Percentiles rank a stretch among this genome's conserved stretches.
Evolutionary conservation across 2,329 filamentous ascomycete genomes (phyloP).

Genomic region (Scedosporium minutisporum): DNA sequence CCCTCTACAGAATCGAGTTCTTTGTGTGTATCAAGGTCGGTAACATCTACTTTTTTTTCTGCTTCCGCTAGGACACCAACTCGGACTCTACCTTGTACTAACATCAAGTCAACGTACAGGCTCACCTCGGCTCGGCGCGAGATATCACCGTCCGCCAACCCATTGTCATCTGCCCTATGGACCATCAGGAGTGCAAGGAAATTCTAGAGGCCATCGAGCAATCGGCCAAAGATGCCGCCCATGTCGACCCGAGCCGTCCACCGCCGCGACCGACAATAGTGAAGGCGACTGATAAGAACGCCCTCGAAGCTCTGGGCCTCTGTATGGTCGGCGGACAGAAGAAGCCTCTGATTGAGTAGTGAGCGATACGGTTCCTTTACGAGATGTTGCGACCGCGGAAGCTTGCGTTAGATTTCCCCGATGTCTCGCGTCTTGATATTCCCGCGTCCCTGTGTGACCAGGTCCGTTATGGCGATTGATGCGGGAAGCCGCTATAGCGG

Average conservation of each 20-base stretch:
- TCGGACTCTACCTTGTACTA: too few relatives aligned
- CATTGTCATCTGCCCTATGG: conserved; percentile 91
- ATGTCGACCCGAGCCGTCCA: conserved; percentile 79
- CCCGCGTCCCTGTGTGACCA: not conserved
- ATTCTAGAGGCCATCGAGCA: conserved; percentile 98
- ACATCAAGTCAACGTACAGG: conserved; percentile 39
- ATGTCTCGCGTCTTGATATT: not conserved
- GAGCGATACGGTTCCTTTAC: not conserved
- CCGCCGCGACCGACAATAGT: conserved; percentile 80
- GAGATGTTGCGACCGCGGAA: not conserved
- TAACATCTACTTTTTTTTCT: not conserved
- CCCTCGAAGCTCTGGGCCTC: conserved; percentile 51
- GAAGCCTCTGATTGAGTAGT: conserved; percentile 54
- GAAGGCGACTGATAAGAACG: conserved; percentile 61
- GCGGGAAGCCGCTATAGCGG: too few relatives aligned
- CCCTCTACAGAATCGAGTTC: conserved; percentile 96
- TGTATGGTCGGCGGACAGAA: conserved; percentile 55
- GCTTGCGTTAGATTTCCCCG: not conserved
- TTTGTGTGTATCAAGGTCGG: conserved; percentile 78
- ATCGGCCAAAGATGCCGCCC: conserved; percentile 82
- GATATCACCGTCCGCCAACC: conserved; percentile 85
- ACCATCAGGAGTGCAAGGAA: conserved; percentile 91
- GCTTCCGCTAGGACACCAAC: not conserved
- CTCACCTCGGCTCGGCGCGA: conserved; percentile 74
- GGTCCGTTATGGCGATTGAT: not conserved